Evolutionary conservation across 1,284 basidiomycete species (phyloP), one percentile per base, ranked within the genome.

Genomic region (Xerocomus tenax): DNA sequence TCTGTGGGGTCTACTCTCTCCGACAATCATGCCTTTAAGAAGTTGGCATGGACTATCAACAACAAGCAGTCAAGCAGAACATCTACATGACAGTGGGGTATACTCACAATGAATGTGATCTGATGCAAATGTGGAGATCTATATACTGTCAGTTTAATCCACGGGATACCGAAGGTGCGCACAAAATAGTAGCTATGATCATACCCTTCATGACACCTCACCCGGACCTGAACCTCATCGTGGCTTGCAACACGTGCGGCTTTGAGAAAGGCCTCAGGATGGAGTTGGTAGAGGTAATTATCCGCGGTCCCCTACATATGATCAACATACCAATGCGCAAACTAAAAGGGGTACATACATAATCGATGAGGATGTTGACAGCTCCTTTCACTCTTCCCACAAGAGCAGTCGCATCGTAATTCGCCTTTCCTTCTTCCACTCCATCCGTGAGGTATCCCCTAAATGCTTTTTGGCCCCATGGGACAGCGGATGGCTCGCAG

Each of bases 381-480:
- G 81, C 79, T n/a, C 79, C 78, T 50, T 76, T 79, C 43, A 74
- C 71, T 57, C 71, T 74, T n/a, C 74, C 60, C 52, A 98, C 81
- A 43, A 98, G 77, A 61, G 87, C 79, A 7, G 89, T 89, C 10
- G 95, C 88, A 67, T 98, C 95, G 65, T 96, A 90, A 48, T 63
- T 69, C 36, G 68, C 68, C 62, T 81, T 78, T 1, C 84, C 92
- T 64, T 94, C 92, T 49, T 84, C 76, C 16, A 85, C 55, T 3
- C 89, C 91, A 16, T 84, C 84, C 50, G 75, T 70, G 19, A 98
- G 79, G 71, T 97, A 98, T n/a, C 91, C 90, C 4, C 61, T 63
- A 71, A 98, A 97, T 0, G 93, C 94, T 65, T 95, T 96, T 60
- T 86, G 74, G 28, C 96, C 95, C 94, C 95, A 97, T 0, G 87